Evolutionary conservation across 177 flowering plant genomes (phyloP), one percentile per base, ranked within the genome.

Genomic region (Vitis hybrid): DNA sequence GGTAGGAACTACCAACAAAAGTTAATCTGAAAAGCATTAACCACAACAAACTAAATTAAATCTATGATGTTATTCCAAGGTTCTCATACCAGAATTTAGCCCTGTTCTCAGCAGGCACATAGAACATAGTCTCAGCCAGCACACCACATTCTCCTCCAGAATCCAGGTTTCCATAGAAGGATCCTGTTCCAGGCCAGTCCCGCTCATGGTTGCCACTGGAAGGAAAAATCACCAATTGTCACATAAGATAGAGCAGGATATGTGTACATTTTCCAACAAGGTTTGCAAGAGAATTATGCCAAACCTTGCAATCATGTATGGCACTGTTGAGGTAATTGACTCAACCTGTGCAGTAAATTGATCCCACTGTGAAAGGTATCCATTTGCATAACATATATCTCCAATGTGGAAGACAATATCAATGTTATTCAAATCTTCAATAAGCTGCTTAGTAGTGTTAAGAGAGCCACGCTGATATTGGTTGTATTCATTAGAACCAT

Each of bases 141-240:
- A 91, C 98, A 70, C 98, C 98, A 73, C 98, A 93, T 80, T 93
- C 98, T 71, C 98, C 98, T 33, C 97, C 98, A 7, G 97, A 91
- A 77, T 93, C 98, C 76, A 71, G 76, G 76, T 73, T 79, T 20
- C 73, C 82, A 76, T 93, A 93, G 68, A 93, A 90, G 24, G 98
- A 93, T 57, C 97, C 95, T 33, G 91, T 65, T 14, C 82, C 88
- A 4, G 98, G 97, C 98, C 97, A 91, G 75, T 91, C 97, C 22
- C 97, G 89, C 76, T 93, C 98, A 69, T 93, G 98, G 82, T 93
- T 93, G 44, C 98, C 98, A 78, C 98, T 93, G 82, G 24, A 83
- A 66, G 59, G 22, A 68, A 3, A 76, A 71, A 73, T 51, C 58
- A 67, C 24, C 56, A 57, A 18, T 59, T 31, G 17, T 6, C 8